Percentiles rank a stretch among this genome's conserved stretches.
These are phyloP conservation scores for Fusarium napiforme DNA, from an alignment of 2,329 filamentous ascomycete species.

Conservation along the genomic window DNA sequence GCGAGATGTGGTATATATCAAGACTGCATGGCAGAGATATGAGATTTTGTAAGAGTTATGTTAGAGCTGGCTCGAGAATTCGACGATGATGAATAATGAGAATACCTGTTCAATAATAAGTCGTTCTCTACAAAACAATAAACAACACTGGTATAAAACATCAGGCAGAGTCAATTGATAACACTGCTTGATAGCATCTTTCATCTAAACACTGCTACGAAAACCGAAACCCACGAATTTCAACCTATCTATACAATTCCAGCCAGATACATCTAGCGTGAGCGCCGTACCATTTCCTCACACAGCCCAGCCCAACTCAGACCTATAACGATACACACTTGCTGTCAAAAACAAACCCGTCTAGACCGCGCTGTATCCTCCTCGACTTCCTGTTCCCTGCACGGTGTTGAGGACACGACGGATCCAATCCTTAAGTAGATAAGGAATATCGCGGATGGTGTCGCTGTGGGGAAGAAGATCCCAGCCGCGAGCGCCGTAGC, in stretches of 20 bases:
- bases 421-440: slow-evolving; percentile 89
- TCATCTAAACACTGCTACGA: slow-evolving; percentile 37
- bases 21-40: background rate
- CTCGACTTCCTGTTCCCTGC: slow-evolving; percentile 83
- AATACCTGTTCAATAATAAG: background rate
- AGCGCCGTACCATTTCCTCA: slow-evolving; percentile 38
- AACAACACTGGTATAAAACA: background rate
- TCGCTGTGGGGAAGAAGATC: slow-evolving; percentile 94
- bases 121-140: background rate
- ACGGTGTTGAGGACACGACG: slow-evolving; percentile 84
- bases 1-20: too few relatives aligned
- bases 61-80: background rate
- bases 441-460: slow-evolving; percentile 90
- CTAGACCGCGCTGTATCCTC: slow-evolving; percentile 94
- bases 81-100: background rate
- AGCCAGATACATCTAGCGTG: slow-evolving; percentile 39
- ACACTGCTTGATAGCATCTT: slow-evolving; percentile 13
- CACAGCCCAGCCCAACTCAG: background rate
- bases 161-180: background rate
- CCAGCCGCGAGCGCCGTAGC: slow-evolving; percentile 94
- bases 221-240: slow-evolving; percentile 16
- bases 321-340: slow-evolving; percentile 2
- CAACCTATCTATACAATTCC: slow-evolving; percentile 43
- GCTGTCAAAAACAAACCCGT: background rate
- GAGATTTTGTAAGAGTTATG: background rate